A percentile compares a stretch with the other conserved stretches of the same genome.
phyloP scores from a whole-genome alignment of 163 green algal species.

The Coccomyxa subellipsoidea region DNA sequence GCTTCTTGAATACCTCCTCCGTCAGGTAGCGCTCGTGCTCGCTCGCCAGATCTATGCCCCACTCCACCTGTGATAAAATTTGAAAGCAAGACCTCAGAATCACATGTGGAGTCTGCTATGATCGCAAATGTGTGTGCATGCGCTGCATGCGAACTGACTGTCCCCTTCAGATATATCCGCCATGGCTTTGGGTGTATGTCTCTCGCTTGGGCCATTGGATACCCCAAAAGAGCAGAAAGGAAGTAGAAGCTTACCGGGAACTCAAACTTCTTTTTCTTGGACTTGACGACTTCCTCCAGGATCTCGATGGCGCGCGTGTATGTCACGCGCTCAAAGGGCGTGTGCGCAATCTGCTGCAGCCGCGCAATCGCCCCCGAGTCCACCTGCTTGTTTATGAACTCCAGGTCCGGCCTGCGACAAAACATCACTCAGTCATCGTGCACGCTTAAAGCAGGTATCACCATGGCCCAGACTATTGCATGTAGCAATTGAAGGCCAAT shows the following conservation, averaged over 20 bases:
- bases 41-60: constrained; percentile 87
- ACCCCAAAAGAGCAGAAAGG: too few species aligned
- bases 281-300: constrained; percentile 67
- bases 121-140: too few species aligned
- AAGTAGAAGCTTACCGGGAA: constrained; percentile 52
- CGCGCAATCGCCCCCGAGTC: constrained; percentile 73
- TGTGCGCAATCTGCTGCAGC: constrained; percentile 72
- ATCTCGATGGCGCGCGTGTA: constrained; percentile 96
- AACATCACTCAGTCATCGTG: not conserved
- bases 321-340: constrained; percentile 79
- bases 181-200: too few species aligned
- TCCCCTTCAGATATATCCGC: too few species aligned
- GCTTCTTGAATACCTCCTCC: constrained; percentile 90
- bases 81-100: not conserved
- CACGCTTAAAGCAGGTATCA: too few species aligned
- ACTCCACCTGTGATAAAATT: constrained; percentile 61
- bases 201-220: too few species aligned
- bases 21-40: constrained; percentile 98
- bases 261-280: constrained; percentile 68
- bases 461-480: too few species aligned
- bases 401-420: constrained; percentile 65
- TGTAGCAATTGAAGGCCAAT: too few species aligned
- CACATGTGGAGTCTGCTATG: too few species aligned
- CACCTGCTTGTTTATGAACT: constrained; percentile 89
- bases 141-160: not conserved